These are phyloP conservation scores for Podaxis carcinomalis DNA, from an alignment of 768 basidiomycete genomes.

Conservation along the genomic window DNA sequence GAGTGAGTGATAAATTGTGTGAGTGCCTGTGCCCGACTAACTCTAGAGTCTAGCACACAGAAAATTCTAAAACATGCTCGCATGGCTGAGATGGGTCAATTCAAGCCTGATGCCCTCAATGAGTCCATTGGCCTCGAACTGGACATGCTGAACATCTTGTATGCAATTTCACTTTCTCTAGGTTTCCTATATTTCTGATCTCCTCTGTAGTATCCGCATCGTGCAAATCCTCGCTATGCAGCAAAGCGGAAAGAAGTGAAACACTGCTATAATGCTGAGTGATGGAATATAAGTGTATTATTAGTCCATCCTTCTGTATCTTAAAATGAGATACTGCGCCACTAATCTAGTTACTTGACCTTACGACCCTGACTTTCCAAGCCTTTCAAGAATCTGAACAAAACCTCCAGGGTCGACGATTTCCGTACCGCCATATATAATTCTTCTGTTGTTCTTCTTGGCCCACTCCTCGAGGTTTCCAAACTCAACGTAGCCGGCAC, in stretches of 20 bases:
- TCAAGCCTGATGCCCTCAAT: slow-evolving; percentile 69
- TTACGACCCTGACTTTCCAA: slow-evolving; percentile 45
- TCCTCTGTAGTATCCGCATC: slow-evolving; percentile 57
- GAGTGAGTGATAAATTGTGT: slow-evolving; percentile 47
- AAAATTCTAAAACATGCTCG: slow-evolving; percentile 79
- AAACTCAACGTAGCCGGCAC: slow-evolving; percentile 96
- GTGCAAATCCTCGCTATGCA: slow-evolving; percentile 78
- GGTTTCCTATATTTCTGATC: not conserved
- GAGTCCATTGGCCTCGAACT: slow-evolving; percentile 79
- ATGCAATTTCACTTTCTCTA: slow-evolving; percentile 19
- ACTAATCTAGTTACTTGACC: not conserved
- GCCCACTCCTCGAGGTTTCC: slow-evolving; percentile 97
- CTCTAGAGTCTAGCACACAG: slow-evolving; percentile 55
- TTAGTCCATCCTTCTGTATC: slow-evolving; percentile 3
- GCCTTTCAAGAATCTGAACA: slow-evolving; percentile 59
- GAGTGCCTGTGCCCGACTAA: not conserved
- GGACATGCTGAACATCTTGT: slow-evolving; percentile 91
- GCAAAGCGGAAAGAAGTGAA: slow-evolving; percentile 49
- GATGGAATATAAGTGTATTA: not conserved
- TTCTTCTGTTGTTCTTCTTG: slow-evolving; percentile 68
- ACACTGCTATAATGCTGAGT: not conserved
- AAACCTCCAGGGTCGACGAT: slow-evolving; percentile 89
- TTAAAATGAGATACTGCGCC: not conserved
- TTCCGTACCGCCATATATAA: slow-evolving; percentile 96
- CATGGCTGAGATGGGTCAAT: slow-evolving; percentile 61